Base-by-base conservation (phyloP, 2,329 filamentous ascomycete species). In the Endocalyx cinctus region DNA sequence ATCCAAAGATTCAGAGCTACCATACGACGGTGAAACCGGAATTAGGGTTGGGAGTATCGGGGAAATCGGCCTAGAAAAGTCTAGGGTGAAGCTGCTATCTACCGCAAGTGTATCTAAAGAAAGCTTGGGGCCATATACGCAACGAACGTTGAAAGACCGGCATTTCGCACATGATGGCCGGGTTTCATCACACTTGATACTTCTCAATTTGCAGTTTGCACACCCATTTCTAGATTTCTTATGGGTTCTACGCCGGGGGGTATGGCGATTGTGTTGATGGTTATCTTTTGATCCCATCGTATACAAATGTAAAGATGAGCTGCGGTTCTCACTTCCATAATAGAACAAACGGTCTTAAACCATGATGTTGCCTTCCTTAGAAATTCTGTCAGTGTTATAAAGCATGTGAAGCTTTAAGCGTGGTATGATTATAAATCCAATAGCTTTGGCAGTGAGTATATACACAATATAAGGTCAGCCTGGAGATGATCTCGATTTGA, bases 141-240 rank as follows among this genome's bases (percentile, higher is more conserved):
- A 41, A 18, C 36, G 14, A n/a, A 41, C 34, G n/a, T 31, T 37
- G 35, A 38, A 41, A 10, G 31, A 34, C 12, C 33, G 22, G 18
- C 38, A 41, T 28, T 33, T 32, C 23, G 29, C 26, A 18, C 27
- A 46, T 34, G 31, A 41, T 35, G 19, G 47, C 42, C 27, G 35
- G 30, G n/a, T 36, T 33, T 23, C 34, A 6, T 17, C 28, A 31
- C 39, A 39, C 59, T 76, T 77, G 30, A 75, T 62, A 33, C 67
- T 60, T 20, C 71, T 59, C 14, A 75, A 46, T 44, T 76, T 76
- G 50, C 74, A 79, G 43, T 77, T 77, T 4, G 63, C 64, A 42
- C 74, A 77, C 2, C 74, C 73, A 11, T 60, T 56, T 13, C 69
- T 60, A 2, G 71, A 77, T 45, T 77, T 77, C 15, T 58, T 68